Evolutionary conservation across 225 moss, liverwort and hornwort species (phyloP), one percentile per base, ranked within the genome.

Genomic region (Sphagnum contortum): DNA sequence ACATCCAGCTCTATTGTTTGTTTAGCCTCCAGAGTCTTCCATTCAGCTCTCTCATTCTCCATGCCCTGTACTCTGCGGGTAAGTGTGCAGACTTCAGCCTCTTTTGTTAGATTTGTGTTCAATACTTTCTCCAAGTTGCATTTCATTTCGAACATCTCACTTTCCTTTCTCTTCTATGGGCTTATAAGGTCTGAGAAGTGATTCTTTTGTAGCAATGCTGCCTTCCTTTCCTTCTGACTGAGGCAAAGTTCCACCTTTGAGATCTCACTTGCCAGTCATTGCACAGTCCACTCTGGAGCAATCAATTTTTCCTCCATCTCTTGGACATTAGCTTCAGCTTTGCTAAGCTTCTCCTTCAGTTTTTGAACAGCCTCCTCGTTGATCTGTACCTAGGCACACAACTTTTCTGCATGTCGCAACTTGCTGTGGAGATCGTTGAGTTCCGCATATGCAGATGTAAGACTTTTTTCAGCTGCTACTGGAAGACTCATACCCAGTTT

Each of bases 251-350:
- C 89, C 3, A 77, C 87, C 71, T 91, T 89, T 0, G 73, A 74
- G 51, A 94, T 70, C 65, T 89, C 89, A 49, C 76, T 73, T 48
- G 88, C 87, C 63, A 91, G 71, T 66, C 87, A 87, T 60, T 94
- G 88, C 63, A 89, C 83, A 50, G 94, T 73, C 94, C 89, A 91
- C 71, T 91, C 91, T 49, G 91, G 89, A 12, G 91, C 89, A 62
- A 75, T 72, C 61, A 94, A 74, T 44, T 85, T 82, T 68, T 89
- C 91, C 60, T 94, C 94, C 55, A 80, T 89, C 65, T 91, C 87
- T 48, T 70, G 79, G 10, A 85, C 83, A 69, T 79, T 70, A 44
- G 73, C 73, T 69, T 88, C 84, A 11, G 76, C 74, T 49, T 75
- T 76, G 63, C 64, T 63, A 3, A 94, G 61, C 55, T 83, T 79